Conservation (phyloP, 306 rosid species). For the Morella rubra region DNA sequence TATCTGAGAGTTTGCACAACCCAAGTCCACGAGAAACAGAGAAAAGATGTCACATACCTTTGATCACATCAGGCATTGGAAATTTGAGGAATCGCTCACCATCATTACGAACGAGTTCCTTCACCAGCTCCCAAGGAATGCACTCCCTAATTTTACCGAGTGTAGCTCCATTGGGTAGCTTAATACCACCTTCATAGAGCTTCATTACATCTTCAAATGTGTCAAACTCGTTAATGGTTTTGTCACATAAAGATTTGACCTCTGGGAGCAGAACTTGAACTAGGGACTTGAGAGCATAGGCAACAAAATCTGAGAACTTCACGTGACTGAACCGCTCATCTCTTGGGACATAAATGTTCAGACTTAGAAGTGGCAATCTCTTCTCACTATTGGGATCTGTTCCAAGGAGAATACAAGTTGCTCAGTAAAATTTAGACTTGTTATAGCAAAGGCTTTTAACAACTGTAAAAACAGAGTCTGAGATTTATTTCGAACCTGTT, state of each 20-base stretch:
- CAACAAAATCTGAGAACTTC: slow-evolving; percentile 81
- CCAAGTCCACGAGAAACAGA: not conserved
- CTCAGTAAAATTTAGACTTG: not conserved
- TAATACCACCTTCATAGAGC: slow-evolving; percentile 64
- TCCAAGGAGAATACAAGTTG: slow-evolving; percentile 24
- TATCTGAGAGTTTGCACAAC: not conserved
- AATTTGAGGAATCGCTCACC: slow-evolving; percentile 80
- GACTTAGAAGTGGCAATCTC: slow-evolving; percentile 67
- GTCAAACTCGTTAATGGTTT: slow-evolving; percentile 82
- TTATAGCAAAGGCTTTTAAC: not conserved
- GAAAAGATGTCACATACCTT: slow-evolving; percentile 41
- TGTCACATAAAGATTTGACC: slow-evolving; percentile 62
- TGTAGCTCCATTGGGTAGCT: slow-evolving; percentile 52
- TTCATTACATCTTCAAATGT: slow-evolving; percentile 57
- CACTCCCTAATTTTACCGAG: slow-evolving; percentile 44
- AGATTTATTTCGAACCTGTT: slow-evolving; percentile 36
- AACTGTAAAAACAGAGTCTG: not conserved
- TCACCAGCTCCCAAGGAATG: slow-evolving; percentile 73
- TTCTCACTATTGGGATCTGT: slow-evolving; percentile 73
- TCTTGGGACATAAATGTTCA: slow-evolving; percentile 75
- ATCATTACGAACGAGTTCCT: slow-evolving; percentile 73
- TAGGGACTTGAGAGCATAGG: slow-evolving; percentile 69
- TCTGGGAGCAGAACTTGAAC: slow-evolving; percentile 71
- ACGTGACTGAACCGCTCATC: slow-evolving; percentile 74
- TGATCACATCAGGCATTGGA: slow-evolving; percentile 82